A percentile compares a stretch with the other conserved stretches of the same genome.
phyloP scores from a whole-genome alignment of 192 early-diverging fungal species.

The Podila verticillata region DNA sequence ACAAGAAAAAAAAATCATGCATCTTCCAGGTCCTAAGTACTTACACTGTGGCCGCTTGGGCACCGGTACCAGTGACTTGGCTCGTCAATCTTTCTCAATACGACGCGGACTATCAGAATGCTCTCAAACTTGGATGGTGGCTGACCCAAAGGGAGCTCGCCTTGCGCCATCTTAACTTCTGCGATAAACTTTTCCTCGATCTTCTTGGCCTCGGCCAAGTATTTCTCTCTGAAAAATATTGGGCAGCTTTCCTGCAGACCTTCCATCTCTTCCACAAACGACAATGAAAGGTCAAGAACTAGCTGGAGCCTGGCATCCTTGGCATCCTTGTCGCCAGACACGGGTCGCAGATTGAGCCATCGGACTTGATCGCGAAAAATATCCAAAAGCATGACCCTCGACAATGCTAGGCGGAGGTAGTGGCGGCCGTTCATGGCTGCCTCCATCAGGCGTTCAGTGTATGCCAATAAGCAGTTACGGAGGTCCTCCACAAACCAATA shows the following conservation, averaged over 20 bases:
- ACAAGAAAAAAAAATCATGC: no score
- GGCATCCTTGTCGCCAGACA: neutral
- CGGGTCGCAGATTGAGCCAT: neutral
- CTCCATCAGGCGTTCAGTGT: neutral
- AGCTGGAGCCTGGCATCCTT: neutral
- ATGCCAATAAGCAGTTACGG: neutral
- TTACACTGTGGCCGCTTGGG: conserved; percentile 54
- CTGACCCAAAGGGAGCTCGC: neutral
- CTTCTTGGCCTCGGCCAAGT: neutral
- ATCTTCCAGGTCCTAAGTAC: neutral
- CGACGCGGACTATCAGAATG: conserved; percentile 31
- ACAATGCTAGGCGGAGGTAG: conserved; percentile 7
- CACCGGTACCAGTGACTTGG: conserved; percentile 56
- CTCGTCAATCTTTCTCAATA: conserved; percentile 15
- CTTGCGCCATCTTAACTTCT: conserved; percentile 2
- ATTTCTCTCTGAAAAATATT: conserved; percentile 9
- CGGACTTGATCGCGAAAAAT: neutral
- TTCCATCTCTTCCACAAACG: conserved; percentile 9
- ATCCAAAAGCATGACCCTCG: conserved; percentile 1
- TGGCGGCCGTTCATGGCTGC: conserved; percentile 6
- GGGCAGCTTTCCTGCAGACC: conserved; percentile 8
- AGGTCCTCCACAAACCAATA: no score
- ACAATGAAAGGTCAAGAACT: neutral
- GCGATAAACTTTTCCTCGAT: conserved; percentile 23
- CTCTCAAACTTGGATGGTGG: conserved; percentile 37